These are phyloP conservation scores for Artemisia annua DNA, from an alignment of 129 eudicot genomes.

Conservation along the genomic window DNA sequence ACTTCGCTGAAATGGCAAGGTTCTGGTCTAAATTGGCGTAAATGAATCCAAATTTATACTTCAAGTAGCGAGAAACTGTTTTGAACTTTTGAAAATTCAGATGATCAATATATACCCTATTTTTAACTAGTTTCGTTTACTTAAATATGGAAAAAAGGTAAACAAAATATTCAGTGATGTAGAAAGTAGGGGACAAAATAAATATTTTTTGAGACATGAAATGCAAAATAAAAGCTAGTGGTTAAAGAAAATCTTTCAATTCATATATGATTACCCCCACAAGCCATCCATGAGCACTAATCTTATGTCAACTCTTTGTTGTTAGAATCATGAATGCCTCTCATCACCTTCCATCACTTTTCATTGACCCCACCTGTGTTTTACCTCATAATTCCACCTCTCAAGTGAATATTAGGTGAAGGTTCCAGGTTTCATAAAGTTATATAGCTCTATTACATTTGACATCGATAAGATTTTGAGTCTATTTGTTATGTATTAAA, in stretches of 20 bases:
- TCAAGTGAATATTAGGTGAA: conserved; percentile 11
- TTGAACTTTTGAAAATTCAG: background rate
- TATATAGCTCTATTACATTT: background rate
- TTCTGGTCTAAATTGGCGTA: too few relatives aligned
- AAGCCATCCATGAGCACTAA: conserved; percentile 19
- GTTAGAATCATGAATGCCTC: conserved; percentile 32
- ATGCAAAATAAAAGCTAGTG: conserved; percentile 28
- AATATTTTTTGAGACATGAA: conserved; percentile 1
- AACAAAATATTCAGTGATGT: background rate
- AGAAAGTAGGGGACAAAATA: conserved; percentile 8
- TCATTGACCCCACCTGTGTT: conserved; percentile 44
- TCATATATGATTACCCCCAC: conserved; percentile 32
- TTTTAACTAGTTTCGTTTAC: too few relatives aligned
- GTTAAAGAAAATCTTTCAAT: conserved; percentile 19
- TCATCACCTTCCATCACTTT: conserved; percentile 44
- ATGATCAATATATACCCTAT: background rate
- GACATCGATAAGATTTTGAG: background rate
- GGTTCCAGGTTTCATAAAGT: background rate
- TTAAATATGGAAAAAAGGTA: background rate
- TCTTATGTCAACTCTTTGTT: conserved; percentile 28
- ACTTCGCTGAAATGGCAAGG: too few relatives aligned
- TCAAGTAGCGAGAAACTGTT: too few relatives aligned
- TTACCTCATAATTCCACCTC: conserved; percentile 19
- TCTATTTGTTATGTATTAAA: background rate
- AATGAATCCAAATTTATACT: too few relatives aligned